Percentiles rank a stretch among this genome's conserved stretches.
phyloP scores from a whole-genome alignment of 1,139 yeast genomes.

The Torulaspora pretoriensis region DNA sequence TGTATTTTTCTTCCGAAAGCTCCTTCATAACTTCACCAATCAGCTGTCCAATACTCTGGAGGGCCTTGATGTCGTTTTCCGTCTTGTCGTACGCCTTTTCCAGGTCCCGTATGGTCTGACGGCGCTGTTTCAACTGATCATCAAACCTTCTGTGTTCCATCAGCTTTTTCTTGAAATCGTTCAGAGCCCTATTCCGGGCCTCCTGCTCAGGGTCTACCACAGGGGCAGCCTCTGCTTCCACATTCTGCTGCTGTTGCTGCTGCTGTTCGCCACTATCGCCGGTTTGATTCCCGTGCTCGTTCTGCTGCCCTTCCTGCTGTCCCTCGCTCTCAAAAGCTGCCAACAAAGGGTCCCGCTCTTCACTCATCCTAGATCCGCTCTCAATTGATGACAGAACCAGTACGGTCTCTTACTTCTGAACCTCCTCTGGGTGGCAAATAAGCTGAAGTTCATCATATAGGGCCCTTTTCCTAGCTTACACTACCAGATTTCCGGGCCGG shows the following conservation, averaged over 20 bases:
- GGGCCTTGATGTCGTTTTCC: constrained; percentile 93
- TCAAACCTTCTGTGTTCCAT: constrained; percentile 95
- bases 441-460: neutral
- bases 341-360: constrained; percentile 69
- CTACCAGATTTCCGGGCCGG: neutral
- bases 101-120: constrained; percentile 77
- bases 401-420: neutral
- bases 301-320: constrained; percentile 3
- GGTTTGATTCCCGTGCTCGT: constrained; percentile 9
- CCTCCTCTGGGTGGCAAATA: constrained; percentile 8
- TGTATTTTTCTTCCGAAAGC: constrained; percentile 89
- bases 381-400: neutral
- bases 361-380: constrained; percentile 45
- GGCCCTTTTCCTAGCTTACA: neutral
- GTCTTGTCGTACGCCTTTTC: constrained; percentile 87
- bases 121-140: constrained; percentile 78
- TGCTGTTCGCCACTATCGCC: constrained; percentile 4
- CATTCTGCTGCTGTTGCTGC: constrained; percentile 4
- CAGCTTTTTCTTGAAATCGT: constrained; percentile 77
- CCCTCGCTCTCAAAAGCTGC: constrained; percentile 58
- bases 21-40: constrained; percentile 97
- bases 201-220: constrained; percentile 49
- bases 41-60: constrained; percentile 96
- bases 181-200: constrained; percentile 76
- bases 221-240: constrained; percentile 13